Conservation (phyloP, 192 early-diverging fungal species). For the Entomortierella beljakovae region DNA sequence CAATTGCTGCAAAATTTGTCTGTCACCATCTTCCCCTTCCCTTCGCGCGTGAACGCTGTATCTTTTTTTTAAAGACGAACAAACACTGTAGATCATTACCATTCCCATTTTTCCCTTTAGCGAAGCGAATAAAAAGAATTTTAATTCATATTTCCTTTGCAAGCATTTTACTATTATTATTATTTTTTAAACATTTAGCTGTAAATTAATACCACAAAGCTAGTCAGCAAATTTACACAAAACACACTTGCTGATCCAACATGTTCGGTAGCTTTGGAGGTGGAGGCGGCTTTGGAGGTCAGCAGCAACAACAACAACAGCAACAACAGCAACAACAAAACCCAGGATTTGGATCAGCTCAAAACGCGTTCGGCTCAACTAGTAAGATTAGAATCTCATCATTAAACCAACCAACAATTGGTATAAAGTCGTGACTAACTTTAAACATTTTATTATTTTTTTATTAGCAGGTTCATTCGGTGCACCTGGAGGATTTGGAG, state of each 20-base stretch:
- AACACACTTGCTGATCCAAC: conserved; percentile 1
- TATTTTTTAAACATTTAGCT: too few species aligned
- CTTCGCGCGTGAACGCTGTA: neutral
- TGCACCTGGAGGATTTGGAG: conserved; percentile 45
- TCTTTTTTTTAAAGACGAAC: neutral
- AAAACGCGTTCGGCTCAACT: conserved; percentile 42
- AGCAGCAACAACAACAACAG: conserved; percentile 55
- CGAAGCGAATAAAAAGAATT: neutral
- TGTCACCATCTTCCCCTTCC: neutral
- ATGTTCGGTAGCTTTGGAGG: conserved; percentile 44
- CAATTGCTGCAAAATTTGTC: neutral
- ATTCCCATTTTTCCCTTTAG: neutral
- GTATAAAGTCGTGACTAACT: neutral
- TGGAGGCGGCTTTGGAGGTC: conserved; percentile 46
- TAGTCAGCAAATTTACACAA: neutral
- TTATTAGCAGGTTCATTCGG: conserved; percentile 33
- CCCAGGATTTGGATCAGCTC: conserved; percentile 42
- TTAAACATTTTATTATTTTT: neutral
- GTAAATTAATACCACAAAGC: neutral
- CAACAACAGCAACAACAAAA: conserved; percentile 54
- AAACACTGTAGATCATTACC: neutral
- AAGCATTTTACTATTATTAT: neutral
- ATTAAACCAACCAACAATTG: neutral
- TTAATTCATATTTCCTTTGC: neutral
- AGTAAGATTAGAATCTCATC: conserved; percentile 24